Percentiles rank a stretch among this genome's conserved stretches.
phyloP scores from a whole-genome alignment of 1,284 basidiomycete species.

The Cutaneotrichosporon sp. region DNA sequence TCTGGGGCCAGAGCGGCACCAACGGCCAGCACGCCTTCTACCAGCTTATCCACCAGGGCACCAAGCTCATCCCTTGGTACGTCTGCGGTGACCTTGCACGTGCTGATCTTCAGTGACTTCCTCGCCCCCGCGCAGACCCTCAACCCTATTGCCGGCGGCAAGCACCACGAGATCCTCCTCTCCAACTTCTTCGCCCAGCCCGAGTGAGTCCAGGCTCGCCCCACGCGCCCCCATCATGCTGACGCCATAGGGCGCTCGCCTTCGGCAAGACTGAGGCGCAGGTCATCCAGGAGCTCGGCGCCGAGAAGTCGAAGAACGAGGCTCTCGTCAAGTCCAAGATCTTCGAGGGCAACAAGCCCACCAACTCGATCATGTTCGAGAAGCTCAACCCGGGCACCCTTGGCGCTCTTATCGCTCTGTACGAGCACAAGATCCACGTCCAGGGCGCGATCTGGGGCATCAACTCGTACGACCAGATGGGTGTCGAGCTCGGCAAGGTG shows the following conservation, averaged over 20 bases:
- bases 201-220: constrained; percentile 56
- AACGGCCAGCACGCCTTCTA: constrained; percentile 99
- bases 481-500: constrained; percentile 92
- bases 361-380: constrained; percentile 95
- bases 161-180: constrained; percentile 95
- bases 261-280: constrained; percentile 95
- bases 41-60: constrained; percentile 95
- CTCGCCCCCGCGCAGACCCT: constrained; percentile 90
- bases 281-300: constrained; percentile 75
- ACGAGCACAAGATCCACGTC: constrained; percentile 97
- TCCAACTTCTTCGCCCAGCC: constrained; percentile 99
- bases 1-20: constrained; percentile 97
- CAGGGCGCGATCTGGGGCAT: constrained; percentile 98
- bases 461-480: constrained; percentile 82
- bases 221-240: neutral
- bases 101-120: constrained; percentile 67
- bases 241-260: constrained; percentile 68
- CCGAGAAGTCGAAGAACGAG: constrained; percentile 71
- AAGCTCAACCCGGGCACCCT: constrained; percentile 86
- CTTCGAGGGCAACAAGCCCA: constrained; percentile 95
- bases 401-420: constrained; percentile 59
- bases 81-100: constrained; percentile 20
- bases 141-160: constrained; percentile 82
- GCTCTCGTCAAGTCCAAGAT: constrained; percentile 94
- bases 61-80: constrained; percentile 77